Evolutionary conservation across 768 basidiomycete species (phyloP), one percentile per base, ranked within the genome.

Genomic region (Psilocybe cyanescens): DNA sequence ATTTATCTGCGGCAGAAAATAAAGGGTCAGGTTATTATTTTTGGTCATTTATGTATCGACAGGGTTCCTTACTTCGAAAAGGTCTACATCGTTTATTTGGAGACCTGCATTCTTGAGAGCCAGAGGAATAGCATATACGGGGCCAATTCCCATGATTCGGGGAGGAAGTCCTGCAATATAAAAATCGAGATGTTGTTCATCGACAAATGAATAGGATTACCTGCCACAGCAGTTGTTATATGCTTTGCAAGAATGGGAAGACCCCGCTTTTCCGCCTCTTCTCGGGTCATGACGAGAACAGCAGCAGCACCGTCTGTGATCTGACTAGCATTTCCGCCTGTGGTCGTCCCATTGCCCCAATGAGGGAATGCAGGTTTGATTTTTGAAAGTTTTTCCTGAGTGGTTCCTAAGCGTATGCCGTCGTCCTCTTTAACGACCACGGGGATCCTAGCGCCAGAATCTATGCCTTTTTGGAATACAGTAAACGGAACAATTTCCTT

Each of bases 61-160:
- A 12, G 14, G 41, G 39, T n/a, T 9, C 12, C 75, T 56, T 62
- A 87, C 91, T 83, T 95, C 93, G 66, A 85, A 94, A 37, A 95
- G 69, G 71, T 94, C 93, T 24, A 95, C 87, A 50, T 94, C 91
- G 8, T 81, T 76, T 54, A 84, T 74, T 44, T 77, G 82, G 45
- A 96, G 76, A 4, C 93, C 93, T 24, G 83, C 80, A 54, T 83
- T 81, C 66, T 86, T 79, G 44, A 97, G 79, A 11, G 83, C 91
- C 74, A 83, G 85, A 17, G 91, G 93, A 67, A 98, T 95, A 9
- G 96, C 95, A 67, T 83, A 85, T 0, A 83, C 81, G 2, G 96
- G 96, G 1, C 93, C 95, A 70, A 96, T 81, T 53, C 92, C 92
- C 94, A 95, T 95, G 47, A 95, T 82, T 19, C 92, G 86, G 1